A percentile compares a stretch with the other conserved stretches of the same genome.
Evolutionary conservation across 805 yeast species (phyloP).

Genomic region (Candida maltosa): DNA sequence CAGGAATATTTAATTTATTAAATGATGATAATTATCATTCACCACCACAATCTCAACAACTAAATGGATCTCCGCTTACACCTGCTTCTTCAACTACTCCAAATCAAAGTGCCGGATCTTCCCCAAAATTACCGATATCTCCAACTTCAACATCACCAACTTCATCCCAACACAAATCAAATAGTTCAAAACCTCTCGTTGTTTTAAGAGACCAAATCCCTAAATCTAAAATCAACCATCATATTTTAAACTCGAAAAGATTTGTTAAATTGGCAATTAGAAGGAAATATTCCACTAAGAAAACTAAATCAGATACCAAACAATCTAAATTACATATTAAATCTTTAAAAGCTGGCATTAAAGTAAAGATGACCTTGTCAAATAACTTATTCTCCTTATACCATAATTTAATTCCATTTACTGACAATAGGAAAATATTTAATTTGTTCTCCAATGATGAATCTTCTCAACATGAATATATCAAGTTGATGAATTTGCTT

Average conservation of each 20-base stretch:
- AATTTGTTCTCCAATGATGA: slow-evolving; percentile 9
- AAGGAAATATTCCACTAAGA: slow-evolving; percentile 23
- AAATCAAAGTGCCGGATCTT: too few species aligned
- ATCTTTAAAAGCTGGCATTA: slow-evolving; percentile 50
- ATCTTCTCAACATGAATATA: slow-evolving; percentile 1
- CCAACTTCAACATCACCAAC: slow-evolving; percentile 1
- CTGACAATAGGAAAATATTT: slow-evolving; percentile 18
- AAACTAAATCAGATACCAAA: slow-evolving; percentile 5
- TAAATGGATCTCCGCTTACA: too few species aligned
- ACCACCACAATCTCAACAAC: too few species aligned
- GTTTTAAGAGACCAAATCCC: slow-evolving; percentile 6
- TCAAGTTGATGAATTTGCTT: slow-evolving; percentile 5
- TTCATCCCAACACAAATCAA: neutral
- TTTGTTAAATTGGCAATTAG: slow-evolving; percentile 31
- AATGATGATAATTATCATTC: too few species aligned
- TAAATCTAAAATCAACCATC: slow-evolving; percentile 1
- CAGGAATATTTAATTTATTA: too few species aligned
- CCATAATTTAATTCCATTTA: slow-evolving; percentile 37
- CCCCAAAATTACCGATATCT: neutral
- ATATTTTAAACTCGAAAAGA: slow-evolving; percentile 6
- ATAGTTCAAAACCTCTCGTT: neutral
- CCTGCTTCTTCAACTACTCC: too few species aligned
- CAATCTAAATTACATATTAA: slow-evolving; percentile 34
- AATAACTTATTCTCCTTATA: slow-evolving; percentile 43
- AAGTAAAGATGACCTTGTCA: slow-evolving; percentile 45